Conservation (phyloP, 495 filamentous ascomycete genomes). For the Neurospora sp. region DNA sequence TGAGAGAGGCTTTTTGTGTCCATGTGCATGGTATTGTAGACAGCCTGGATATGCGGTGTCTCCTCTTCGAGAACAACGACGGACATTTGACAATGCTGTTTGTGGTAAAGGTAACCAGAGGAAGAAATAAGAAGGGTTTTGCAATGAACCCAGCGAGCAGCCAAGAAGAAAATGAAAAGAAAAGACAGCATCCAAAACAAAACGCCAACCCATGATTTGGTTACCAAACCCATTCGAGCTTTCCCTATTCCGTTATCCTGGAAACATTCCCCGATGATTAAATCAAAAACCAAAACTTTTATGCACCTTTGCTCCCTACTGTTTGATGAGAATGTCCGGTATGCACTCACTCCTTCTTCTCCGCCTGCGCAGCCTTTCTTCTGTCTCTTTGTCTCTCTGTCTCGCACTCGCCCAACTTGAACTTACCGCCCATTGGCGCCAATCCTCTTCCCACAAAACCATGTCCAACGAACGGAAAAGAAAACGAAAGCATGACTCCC, state of each 20-base stretch:
- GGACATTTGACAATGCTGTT: not conserved
- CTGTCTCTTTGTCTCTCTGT: not conserved
- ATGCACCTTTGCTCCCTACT: not conserved
- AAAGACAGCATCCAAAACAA: not conserved
- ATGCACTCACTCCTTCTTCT: not conserved
- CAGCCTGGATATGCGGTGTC: not conserved
- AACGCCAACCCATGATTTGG: not conserved
- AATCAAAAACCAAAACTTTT: not conserved
- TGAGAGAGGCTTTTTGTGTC: not conserved
- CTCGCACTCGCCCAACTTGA: not conserved
- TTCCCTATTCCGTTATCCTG: not conserved
- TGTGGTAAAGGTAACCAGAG: not conserved
- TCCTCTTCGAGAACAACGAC: not conserved
- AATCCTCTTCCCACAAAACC: not conserved
- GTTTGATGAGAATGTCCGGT: not conserved
- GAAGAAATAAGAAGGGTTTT: not conserved
- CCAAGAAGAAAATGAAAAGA: not conserved
- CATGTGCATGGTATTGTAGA: not conserved
- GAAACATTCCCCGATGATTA: not conserved
- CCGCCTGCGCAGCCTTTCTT: not conserved
- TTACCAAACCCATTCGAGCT: not conserved
- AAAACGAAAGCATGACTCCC: not conserved
- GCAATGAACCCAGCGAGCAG: not conserved
- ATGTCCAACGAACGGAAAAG: not conserved
- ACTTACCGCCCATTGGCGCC: not conserved